These are phyloP conservation scores for Leccinum pachyderme DNA, from an alignment of 1,284 basidiomycete species.

Conservation along the genomic window DNA sequence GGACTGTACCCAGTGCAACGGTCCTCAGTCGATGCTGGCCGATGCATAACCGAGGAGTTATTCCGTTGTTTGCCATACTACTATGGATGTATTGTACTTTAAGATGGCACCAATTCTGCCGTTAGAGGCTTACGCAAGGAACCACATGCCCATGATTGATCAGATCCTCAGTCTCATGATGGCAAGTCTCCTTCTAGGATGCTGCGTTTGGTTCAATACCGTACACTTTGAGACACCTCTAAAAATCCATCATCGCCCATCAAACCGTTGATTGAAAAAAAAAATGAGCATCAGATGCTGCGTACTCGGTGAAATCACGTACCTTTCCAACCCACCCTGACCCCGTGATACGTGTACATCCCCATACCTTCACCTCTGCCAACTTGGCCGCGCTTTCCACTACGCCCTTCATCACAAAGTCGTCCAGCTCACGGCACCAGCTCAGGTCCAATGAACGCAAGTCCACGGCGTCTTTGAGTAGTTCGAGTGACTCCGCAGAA, in stretches of 20 bases:
- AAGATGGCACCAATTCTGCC: no score
- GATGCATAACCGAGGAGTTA: background rate
- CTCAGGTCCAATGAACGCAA: constrained; percentile 77
- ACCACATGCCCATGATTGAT: background rate
- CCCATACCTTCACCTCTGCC: constrained; percentile 66
- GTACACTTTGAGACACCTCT: constrained; percentile 46
- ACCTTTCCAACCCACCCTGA: constrained; percentile 51
- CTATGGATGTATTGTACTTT: background rate
- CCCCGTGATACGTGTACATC: constrained; percentile 65
- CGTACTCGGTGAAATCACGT: constrained; percentile 3
- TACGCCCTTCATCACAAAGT: constrained; percentile 70
- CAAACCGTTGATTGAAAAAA: background rate
- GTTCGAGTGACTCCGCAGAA: constrained; percentile 53
- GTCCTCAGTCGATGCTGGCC: background rate
- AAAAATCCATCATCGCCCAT: constrained; percentile 2
- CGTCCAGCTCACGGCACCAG: constrained; percentile 84
- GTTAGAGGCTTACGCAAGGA: background rate
- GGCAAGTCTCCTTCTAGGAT: background rate
- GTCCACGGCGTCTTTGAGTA: constrained; percentile 46
- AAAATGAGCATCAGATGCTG: background rate
- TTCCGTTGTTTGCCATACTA: background rate
- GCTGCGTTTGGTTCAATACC: constrained; percentile 42
- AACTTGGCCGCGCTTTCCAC: constrained; percentile 43
- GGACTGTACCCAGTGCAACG: background rate
- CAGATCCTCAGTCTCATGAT: background rate